These are phyloP conservation scores for Arabidopsis arenosa DNA, from an alignment of 345 rosid species.

Conservation along the genomic window DNA sequence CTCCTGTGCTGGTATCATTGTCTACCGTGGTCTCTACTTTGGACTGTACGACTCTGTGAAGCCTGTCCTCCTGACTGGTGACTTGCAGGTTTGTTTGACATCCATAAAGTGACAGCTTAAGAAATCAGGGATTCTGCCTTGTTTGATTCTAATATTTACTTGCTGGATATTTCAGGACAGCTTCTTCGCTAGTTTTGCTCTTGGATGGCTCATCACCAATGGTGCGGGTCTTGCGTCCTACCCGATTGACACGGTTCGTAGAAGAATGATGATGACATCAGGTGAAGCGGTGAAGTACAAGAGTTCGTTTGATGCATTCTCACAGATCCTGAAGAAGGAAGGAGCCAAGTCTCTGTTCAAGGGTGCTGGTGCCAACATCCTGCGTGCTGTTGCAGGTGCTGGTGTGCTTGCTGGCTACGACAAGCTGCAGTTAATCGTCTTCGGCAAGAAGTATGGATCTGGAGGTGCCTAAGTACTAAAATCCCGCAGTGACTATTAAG, in stretches of 20 bases:
- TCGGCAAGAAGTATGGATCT: slow-evolving; percentile 89
- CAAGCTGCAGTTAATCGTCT: slow-evolving; percentile 79
- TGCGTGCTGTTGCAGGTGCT: slow-evolving; percentile 92
- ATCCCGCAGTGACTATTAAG: background rate
- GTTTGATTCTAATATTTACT: slow-evolving; percentile 10
- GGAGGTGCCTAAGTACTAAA: slow-evolving; percentile 55
- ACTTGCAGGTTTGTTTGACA: slow-evolving; percentile 55
- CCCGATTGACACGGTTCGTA: slow-evolving; percentile 87
- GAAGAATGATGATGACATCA: slow-evolving; percentile 99
- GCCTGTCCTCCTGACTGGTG: slow-evolving; percentile 66
- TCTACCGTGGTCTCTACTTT: slow-evolving; percentile 88
- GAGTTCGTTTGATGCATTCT: slow-evolving; percentile 73
- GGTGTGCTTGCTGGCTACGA: slow-evolving; percentile 95
- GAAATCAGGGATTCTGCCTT: background rate
- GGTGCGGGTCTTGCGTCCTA: slow-evolving; percentile 92
- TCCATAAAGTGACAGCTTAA: background rate
- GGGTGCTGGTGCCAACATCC: slow-evolving; percentile 95
- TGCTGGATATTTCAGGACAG: slow-evolving; percentile 67
- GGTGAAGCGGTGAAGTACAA: slow-evolving; percentile 95
- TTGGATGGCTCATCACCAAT: slow-evolving; percentile 91
- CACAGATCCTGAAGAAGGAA: slow-evolving; percentile 83
- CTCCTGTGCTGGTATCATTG: slow-evolving; percentile 85
- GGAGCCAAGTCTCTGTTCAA: slow-evolving; percentile 82
- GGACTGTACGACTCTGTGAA: slow-evolving; percentile 85
- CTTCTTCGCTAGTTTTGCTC: slow-evolving; percentile 82